Conservation (phyloP, 805 yeast genomes). For the Candida manassasensis region DNA sequence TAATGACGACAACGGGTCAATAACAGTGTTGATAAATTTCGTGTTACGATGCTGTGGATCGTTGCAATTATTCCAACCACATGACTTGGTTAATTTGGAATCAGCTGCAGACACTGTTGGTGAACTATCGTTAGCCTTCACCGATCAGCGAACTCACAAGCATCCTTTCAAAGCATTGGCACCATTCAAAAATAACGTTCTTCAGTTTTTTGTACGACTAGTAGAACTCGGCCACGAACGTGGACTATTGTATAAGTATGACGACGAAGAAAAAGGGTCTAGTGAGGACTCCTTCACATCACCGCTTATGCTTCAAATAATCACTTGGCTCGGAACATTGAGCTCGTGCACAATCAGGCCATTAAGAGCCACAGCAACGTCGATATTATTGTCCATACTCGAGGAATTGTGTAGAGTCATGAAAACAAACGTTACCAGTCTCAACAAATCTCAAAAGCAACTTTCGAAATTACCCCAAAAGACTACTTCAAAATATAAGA, state of each 20-base stretch:
- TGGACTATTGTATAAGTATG: constrained; percentile 47
- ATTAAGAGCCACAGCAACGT: constrained; percentile 63
- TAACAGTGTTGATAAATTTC: constrained; percentile 64
- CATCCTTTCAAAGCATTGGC: constrained; percentile 54
- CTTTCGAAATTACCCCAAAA: constrained; percentile 19
- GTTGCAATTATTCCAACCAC: constrained; percentile 58
- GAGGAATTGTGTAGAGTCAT: constrained; percentile 53
- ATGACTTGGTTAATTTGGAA: constrained; percentile 68
- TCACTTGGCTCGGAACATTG: constrained; percentile 74
- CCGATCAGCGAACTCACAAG: constrained; percentile 59
- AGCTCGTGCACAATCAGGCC: constrained; percentile 68
- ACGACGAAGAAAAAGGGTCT: constrained; percentile 10
- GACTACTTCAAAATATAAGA: constrained; percentile 39
- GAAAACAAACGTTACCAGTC: constrained; percentile 26
- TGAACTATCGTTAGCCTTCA: constrained; percentile 63
- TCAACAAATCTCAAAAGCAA: constrained; percentile 44
- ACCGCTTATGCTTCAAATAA: constrained; percentile 47
- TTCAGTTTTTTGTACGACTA: constrained; percentile 51
- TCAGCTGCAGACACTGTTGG: constrained; percentile 69
- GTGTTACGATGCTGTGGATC: constrained; percentile 71
- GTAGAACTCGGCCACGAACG: constrained; percentile 54
- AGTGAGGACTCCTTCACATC: constrained; percentile 29
- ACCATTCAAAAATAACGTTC: constrained; percentile 50
- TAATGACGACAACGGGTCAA: constrained; percentile 39
- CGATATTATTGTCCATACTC: constrained; percentile 55